Evolutionary conservation across 805 yeast species (phyloP).

Genomic region (Millerago galiae): DNA sequence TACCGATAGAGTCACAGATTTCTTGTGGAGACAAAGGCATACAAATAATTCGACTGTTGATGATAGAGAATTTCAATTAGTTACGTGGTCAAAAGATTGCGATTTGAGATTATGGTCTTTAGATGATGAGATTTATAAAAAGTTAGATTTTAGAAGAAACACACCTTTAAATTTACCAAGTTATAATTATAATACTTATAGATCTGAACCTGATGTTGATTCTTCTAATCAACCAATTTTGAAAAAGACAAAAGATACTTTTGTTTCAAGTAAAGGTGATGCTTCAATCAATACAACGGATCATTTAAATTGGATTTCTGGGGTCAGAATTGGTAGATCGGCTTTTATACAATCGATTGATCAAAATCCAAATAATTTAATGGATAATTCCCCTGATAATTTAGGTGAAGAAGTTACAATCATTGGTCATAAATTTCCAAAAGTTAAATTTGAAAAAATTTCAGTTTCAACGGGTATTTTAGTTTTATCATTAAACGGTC

Average conservation of each 20-base stretch:
- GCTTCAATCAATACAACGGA: constrained; percentile 36
- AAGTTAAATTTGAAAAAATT: constrained; percentile 77
- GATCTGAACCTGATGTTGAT: constrained; percentile 43
- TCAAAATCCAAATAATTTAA: constrained; percentile 29
- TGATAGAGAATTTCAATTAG: constrained; percentile 82
- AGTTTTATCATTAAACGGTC: constrained; percentile 73
- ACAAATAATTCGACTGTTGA: constrained; percentile 35
- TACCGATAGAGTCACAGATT: constrained; percentile 77
- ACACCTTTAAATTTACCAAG: constrained; percentile 30
- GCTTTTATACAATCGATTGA: constrained; percentile 23
- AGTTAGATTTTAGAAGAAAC: constrained; percentile 36
- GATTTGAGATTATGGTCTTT: constrained; percentile 81
- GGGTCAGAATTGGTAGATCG: constrained; percentile 56
- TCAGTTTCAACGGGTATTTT: constrained; percentile 82
- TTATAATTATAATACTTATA: constrained; percentile 41
- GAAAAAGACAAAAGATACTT: constrained; percentile 33
- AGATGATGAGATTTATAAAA: constrained; percentile 40
- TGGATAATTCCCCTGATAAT: constrained; percentile 45
- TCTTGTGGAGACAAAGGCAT: constrained; percentile 74
- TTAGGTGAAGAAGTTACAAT: constrained; percentile 87
- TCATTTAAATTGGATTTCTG: constrained; percentile 89
- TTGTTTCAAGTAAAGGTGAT: constrained; percentile 34
- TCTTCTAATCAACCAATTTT: constrained; percentile 25
- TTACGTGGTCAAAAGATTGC: constrained; percentile 90
- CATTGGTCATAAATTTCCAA: constrained; percentile 86